Base-by-base conservation (phyloP, 345 rosid genomes). In the Theobroma cacao region DNA sequence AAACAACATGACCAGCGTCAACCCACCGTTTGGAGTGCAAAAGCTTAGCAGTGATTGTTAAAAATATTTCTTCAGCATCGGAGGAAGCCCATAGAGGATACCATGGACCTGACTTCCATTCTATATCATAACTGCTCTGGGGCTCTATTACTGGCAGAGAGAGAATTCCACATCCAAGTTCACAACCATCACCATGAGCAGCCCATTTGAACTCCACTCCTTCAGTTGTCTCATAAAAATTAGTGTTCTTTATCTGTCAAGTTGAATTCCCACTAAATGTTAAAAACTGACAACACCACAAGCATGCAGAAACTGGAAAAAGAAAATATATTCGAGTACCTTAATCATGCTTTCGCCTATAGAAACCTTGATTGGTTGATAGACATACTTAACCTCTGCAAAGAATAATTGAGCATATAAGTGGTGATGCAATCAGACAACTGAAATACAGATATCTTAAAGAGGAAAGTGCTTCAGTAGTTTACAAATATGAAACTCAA, bases 31-130 rank as follows among this genome's bases (percentile, higher is more conserved):
- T 89, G 74, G 94, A 78, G 61, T 90, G 84, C 79, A 83, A 67
- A 78, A 92, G 91, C 85, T 82, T 86, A 50, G 91, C 72, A 64
- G 85, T 82, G 77, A 92, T 77, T 11, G 95, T 94, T 83, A 96
- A 79, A 82, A 86, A 92, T 14, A 82, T 47, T 80, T 94, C 99
- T 87, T 87, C 89, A 20, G 92, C 89, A 60, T 73, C 68, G 67
- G 88, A 89, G 79, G 95, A 91, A 80, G 81, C 86, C 94, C 91
- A 90, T 3, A 80, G 73, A 81, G 93, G 62, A 89, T 87, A 84
- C 99, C 99, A 96, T 55, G 98, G 97, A 82, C 94, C 91, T 17
- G 93, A 88, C 71, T 84, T 86, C 90, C 87, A 92, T 34, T 90
- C 92, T 30, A 96, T 79, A 40, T 83, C 90, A 80, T 77, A 89